Evolutionary conservation across 768 basidiomycete species (phyloP).

Genomic region (Steccherinum ochraceum): DNA sequence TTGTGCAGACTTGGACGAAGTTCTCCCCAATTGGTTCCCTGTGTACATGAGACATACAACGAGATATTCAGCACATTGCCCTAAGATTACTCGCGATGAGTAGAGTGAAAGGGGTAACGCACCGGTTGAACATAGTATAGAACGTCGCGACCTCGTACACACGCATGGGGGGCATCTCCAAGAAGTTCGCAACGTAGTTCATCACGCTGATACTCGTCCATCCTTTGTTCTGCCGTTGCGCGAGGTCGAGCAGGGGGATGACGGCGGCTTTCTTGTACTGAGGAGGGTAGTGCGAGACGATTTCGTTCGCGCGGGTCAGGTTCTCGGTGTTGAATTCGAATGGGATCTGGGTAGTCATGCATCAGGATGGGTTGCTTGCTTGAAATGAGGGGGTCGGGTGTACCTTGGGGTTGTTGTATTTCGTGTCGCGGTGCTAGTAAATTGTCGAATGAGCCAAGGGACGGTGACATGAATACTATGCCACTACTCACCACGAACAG

Average conservation of each 20-base stretch:
- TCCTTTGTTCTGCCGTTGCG: slow-evolving; percentile 95
- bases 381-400: slow-evolving; percentile 4
- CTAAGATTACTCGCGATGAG: not conserved
- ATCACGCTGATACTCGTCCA: slow-evolving; percentile 99
- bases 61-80: too few relatives aligned
- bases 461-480: not conserved
- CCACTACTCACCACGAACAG: slow-evolving; percentile 70
- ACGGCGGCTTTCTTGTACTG: slow-evolving; percentile 99
- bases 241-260: slow-evolving; percentile 94
- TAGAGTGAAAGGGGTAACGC: slow-evolving; percentile 15
- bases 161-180: slow-evolving; percentile 96
- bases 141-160: slow-evolving; percentile 99
- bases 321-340: slow-evolving; percentile 84
- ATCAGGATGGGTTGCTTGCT: not conserved
- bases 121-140: slow-evolving; percentile 99
- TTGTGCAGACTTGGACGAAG: slow-evolving; percentile 98
- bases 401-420: slow-evolving; percentile 91
- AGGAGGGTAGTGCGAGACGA: slow-evolving; percentile 90
- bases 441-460: slow-evolving; percentile 11
- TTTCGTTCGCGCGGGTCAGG: slow-evolving; percentile 77
- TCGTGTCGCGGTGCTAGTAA: slow-evolving; percentile 85
- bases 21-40: slow-evolving; percentile 92
- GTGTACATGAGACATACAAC: not conserved
- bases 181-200: slow-evolving; percentile 93
- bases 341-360: slow-evolving; percentile 53